These are phyloP conservation scores for Breynia disticha DNA, from an alignment of 441 rosid genomes.

Conservation along the genomic window DNA sequence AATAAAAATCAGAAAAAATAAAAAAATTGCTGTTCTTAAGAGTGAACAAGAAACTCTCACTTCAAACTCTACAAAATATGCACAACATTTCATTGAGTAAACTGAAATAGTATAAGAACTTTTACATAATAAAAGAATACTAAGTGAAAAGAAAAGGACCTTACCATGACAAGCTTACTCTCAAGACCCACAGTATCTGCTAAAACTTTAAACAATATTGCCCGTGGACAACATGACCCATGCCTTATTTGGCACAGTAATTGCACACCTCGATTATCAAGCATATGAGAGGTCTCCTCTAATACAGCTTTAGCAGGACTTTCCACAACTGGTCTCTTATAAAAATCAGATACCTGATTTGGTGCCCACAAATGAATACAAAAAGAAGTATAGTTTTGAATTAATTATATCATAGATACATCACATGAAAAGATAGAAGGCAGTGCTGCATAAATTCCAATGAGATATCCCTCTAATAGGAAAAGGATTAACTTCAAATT, in stretches of 20 bases:
- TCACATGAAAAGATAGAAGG: neutral
- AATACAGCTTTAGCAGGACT: constrained; percentile 82
- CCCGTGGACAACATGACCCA: constrained; percentile 94
- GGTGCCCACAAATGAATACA: constrained; percentile 9
- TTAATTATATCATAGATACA: neutral
- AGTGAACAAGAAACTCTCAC: no score
- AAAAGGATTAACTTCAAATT: constrained; percentile 17
- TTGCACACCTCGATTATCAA: constrained; percentile 72
- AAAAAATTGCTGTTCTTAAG: neutral
- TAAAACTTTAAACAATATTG: constrained; percentile 87
- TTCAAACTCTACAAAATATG: no score
- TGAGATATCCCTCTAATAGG: constrained; percentile 5
- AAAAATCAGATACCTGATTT: constrained; percentile 82
- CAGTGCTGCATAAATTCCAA: neutral
- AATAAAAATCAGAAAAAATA: neutral
- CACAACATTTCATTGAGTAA: no score
- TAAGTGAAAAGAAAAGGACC: constrained; percentile 15
- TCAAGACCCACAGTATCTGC: constrained; percentile 96
- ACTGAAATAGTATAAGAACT: no score
- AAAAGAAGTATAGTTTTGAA: constrained; percentile 10
- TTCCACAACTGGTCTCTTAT: constrained; percentile 64
- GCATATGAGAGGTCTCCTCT: constrained; percentile 63
- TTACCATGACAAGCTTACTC: constrained; percentile 94
- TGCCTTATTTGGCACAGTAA: constrained; percentile 90
- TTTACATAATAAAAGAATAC: no score